Evolutionary conservation across 2,329 filamentous ascomycete species (phyloP), one percentile per base, ranked within the genome.

Genomic region (Dothiorella sarmentorum): DNA sequence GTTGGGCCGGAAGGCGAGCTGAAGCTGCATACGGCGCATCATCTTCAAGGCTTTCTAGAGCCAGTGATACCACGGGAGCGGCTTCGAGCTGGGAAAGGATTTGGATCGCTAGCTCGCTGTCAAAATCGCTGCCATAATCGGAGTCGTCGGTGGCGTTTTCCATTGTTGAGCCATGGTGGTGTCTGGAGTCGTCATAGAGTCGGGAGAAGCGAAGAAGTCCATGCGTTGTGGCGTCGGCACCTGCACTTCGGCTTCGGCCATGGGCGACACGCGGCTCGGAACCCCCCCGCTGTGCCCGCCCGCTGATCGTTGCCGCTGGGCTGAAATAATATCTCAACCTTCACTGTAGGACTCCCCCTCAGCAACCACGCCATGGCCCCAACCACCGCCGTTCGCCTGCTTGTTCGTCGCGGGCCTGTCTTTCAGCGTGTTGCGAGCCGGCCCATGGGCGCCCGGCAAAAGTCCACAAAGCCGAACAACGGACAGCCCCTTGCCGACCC

Each of bases 101-200:
- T 37, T 77, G 73, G 65, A 77, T 76, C 57, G 85, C 66, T 31
- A 82, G 71, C 45, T 83, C 80, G 3, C 77, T 70, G 7, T 82
- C 79, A 63, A 87, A 79, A 61, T 88, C 85, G 4, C 82, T 85
- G 61, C 83, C 85, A 78, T 87, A 87, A 63, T 86, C 83, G 27
- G 57, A 51, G 15, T 51, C 26, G 17, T 29, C n/a, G n/a, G n/a
- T 17, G 33, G 37, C 24, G 11, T 17, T 13, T 7, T 49, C 20
- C 57, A 58, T 58, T 20, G 18, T 44, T 22, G 22, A n/a, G 47
- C 38, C 40, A 45, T 47, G 55, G 27, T 38, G 20, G 20, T 10
- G 42, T 37, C 18, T 38, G 37, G 29, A 22, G 47, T 47, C 57
- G 49, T 59, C 47, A 45, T 55, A 52, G 56, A 52, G n/a, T n/a